A percentile compares a stretch with the other conserved stretches of the same genome.
phyloP scores from a whole-genome alignment of 108 stramenopile species.

The Stephanodiscus triporus region DNA sequence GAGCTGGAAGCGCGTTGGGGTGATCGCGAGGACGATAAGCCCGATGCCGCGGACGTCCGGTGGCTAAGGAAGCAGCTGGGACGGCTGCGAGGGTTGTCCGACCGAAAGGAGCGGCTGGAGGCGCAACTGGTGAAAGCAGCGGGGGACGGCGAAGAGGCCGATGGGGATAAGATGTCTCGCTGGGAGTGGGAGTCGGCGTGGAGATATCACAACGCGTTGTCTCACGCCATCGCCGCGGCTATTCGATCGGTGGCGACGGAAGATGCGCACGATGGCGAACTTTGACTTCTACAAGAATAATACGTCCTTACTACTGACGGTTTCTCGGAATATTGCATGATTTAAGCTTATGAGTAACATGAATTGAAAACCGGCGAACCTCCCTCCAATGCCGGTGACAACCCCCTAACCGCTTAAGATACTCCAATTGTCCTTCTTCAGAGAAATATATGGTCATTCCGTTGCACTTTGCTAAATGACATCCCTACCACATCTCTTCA shows the following conservation, averaged over 20 bases:
- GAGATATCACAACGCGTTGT: constrained; percentile 44
- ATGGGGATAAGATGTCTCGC: constrained; percentile 25
- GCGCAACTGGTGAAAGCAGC: constrained; percentile 16
- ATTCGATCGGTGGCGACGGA: constrained; percentile 3
- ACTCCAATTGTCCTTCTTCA: too few species aligned
- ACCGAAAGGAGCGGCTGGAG: constrained; percentile 26
- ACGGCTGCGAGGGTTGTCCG: constrained; percentile 15
- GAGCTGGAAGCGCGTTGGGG: constrained; percentile 29
- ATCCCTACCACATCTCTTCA: too few species aligned
- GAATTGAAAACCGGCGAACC: too few species aligned
- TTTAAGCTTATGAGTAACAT: too few species aligned
- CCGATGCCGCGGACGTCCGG: constrained; percentile 27
- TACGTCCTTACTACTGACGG: too few species aligned
- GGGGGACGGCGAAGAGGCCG: background rate
- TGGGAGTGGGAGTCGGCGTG: constrained; percentile 48
- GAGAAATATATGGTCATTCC: too few species aligned
- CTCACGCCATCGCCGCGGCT: constrained; percentile 24
- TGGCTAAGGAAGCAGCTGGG: constrained; percentile 35
- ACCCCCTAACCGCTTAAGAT: too few species aligned
- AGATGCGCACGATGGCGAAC: constrained; percentile 17
- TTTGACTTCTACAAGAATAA: constrained; percentile 8
- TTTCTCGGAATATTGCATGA: too few species aligned
- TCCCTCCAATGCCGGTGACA: too few species aligned
- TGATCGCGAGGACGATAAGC: constrained; percentile 4
- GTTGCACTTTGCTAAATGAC: too few species aligned